Percentiles rank a stretch among this genome's conserved stretches.
Conservation (phyloP, 192 early-diverging fungal species). For the Rhizoclosmatium globosum region DNA sequence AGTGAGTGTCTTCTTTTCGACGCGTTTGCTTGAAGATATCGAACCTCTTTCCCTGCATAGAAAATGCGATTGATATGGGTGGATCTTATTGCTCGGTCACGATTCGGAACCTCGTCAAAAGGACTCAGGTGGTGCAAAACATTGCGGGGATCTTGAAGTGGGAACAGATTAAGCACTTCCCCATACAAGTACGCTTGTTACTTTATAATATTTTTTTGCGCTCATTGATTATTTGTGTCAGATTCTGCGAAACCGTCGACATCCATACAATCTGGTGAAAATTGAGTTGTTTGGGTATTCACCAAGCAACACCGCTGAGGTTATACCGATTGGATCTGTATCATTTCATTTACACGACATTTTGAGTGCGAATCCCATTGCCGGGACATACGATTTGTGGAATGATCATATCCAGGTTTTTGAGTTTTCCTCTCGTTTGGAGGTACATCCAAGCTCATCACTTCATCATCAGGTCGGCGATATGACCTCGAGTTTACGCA, state of each 20-base stretch:
- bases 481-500: slow-evolving; percentile 55
- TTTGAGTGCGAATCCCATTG: slow-evolving; percentile 48
- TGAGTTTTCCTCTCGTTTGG: slow-evolving; percentile 32
- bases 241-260: slow-evolving; percentile 46
- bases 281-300: slow-evolving; percentile 40
- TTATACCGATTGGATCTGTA: slow-evolving; percentile 42
- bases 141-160: slow-evolving; percentile 30
- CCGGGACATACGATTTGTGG: slow-evolving; percentile 50
- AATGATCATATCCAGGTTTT: slow-evolving; percentile 36
- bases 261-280: slow-evolving; percentile 53
- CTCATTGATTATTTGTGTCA: background rate
- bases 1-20: background rate
- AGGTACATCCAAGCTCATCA: slow-evolving; percentile 37
- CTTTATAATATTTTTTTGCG: background rate
- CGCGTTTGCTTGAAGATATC: too few relatives aligned
- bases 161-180: slow-evolving; percentile 58
- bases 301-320: slow-evolving; percentile 3
- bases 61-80: slow-evolving; percentile 1
- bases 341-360: slow-evolving; percentile 61
- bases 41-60: background rate
- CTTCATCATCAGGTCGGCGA: slow-evolving; percentile 42
- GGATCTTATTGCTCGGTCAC: slow-evolving; percentile 27
- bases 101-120: slow-evolving; percentile 35
- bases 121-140: slow-evolving; percentile 29
- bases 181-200: slow-evolving; percentile 29